A percentile compares a stretch with the other conserved stretches of the same genome.
Conservation (phyloP, 2,329 filamentous ascomycete genomes). For the Pseudogymnoascus destructans region DNA sequence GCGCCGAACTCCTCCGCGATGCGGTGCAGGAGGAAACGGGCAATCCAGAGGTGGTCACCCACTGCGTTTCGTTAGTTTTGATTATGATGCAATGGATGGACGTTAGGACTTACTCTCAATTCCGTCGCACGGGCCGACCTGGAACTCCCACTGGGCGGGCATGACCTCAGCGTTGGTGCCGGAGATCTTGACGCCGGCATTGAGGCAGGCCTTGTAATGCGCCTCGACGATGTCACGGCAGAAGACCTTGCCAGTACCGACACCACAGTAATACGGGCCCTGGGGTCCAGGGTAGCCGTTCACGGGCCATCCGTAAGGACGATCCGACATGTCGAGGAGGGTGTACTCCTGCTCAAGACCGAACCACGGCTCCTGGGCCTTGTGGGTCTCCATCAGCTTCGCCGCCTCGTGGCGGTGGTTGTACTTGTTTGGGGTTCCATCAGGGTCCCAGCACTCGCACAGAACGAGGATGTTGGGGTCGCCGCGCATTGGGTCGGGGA, state of each 20-base stretch:
- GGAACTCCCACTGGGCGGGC: slow-evolving; percentile 97
- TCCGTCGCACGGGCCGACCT: slow-evolving; percentile 79
- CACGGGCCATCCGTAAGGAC: slow-evolving; percentile 85
- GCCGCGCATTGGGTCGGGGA: slow-evolving; percentile 81
- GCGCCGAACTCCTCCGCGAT: slow-evolving; percentile 94
- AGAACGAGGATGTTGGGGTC: slow-evolving; percentile 90
- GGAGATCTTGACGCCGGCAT: slow-evolving; percentile 82
- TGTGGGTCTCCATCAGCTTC: slow-evolving; percentile 80
- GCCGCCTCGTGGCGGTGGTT: slow-evolving; percentile 90
- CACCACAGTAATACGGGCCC: slow-evolving; percentile 96
- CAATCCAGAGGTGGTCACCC: slow-evolving; percentile 94
- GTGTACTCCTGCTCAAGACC: slow-evolving; percentile 98
- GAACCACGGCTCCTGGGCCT: slow-evolving; percentile 83
- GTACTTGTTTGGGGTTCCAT: slow-evolving; percentile 94
- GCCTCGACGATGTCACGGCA: slow-evolving; percentile 96
- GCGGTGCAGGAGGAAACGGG: slow-evolving; percentile 76
- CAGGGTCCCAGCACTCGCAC: slow-evolving; percentile 84
- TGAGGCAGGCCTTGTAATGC: slow-evolving; percentile 77
- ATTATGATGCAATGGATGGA: slow-evolving; percentile 1
- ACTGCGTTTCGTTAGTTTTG: slow-evolving; percentile 36
- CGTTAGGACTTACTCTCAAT: slow-evolving; percentile 54
- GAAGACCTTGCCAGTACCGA: slow-evolving; percentile 91
- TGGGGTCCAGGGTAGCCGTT: slow-evolving; percentile 69
- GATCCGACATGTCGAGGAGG: slow-evolving; percentile 69
- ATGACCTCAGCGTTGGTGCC: slow-evolving; percentile 99